Evolutionary conservation across 768 basidiomycete genomes (phyloP), one percentile per base, ranked within the genome.

Genomic region (Amanita pallidorosea): DNA sequence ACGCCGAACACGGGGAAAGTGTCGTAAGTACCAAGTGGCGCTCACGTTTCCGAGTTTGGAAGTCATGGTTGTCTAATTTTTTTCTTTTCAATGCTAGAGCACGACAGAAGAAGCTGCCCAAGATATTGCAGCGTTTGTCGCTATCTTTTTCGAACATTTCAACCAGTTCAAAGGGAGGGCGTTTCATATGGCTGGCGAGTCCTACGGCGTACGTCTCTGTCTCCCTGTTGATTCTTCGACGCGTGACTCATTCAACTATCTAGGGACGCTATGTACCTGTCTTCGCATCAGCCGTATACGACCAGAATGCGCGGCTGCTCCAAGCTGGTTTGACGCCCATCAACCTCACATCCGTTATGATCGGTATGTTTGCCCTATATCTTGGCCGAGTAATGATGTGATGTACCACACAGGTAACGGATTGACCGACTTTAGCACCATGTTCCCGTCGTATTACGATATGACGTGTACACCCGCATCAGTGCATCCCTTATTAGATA

Each of bases 81-180:
- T 7, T 15, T 35, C 15, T 27, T 22, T n/a, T 2, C 22, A 4
- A 4, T 40, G 38, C 7, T 40, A 9, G 81, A 70, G 73, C 44
- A 83, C 76, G 2, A 79, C 83, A 0, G 77, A 82, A 58, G 79
- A 83, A 41, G 84, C 81, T 3, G 81, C 83, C 0, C 70, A 75
- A 47, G 84, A 88, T 56, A 77, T 88, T 4, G 82, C 83, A 0
- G 76, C 79, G 0, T 88, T 88, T 56, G 70, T 87, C 0, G 67
- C 75, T 3, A 77, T 88, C 49, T 87, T 87, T 65, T 87, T 87
- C 44, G 83, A 87, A 56, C 73, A 80, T 52, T 89, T 89, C 60
- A 71, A 64, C 50, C 69, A 81, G 57, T 86, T 87, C 69, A 79
- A 83, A 56, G 83, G 82, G 2, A 67, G 84, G 3, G 60, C 68